Conservation (phyloP, 225 moss, liverwort and hornwort genomes). For the Pseudoscleropodium purum region DNA sequence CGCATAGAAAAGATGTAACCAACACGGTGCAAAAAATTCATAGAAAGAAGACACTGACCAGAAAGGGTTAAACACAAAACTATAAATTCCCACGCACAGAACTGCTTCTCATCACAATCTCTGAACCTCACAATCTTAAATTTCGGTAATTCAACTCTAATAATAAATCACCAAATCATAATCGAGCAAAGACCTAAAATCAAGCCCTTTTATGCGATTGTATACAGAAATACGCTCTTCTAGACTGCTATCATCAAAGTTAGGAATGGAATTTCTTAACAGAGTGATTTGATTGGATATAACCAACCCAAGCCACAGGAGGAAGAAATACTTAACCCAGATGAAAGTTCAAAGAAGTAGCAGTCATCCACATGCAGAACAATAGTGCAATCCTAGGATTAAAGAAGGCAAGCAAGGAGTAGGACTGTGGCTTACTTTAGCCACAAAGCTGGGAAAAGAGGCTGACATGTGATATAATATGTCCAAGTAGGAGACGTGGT, state of each 20-base stretch:
- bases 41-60: neutral
- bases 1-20: neutral
- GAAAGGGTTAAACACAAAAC: neutral
- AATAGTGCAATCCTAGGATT: neutral
- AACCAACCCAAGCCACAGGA: neutral
- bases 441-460: conserved; percentile 97
- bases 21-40: neutral
- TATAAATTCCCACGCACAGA: neutral
- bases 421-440: conserved; percentile 65
- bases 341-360: neutral
- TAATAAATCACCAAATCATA: neutral
- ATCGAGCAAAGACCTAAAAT: neutral
- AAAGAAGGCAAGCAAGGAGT: neutral
- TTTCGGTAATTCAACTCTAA: neutral
- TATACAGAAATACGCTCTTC: neutral
- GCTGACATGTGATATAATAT: conserved; percentile 98
- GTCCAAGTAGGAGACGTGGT: conserved; percentile 92
- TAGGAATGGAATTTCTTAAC: neutral
- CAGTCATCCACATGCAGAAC: neutral
- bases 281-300: neutral
- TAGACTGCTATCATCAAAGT: neutral
- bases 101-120: neutral
- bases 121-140: neutral
- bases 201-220: neutral
- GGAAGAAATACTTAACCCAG: neutral